Evolutionary conservation across 345 rosid species (phyloP).

Genomic region (Citrus unshiu): DNA sequence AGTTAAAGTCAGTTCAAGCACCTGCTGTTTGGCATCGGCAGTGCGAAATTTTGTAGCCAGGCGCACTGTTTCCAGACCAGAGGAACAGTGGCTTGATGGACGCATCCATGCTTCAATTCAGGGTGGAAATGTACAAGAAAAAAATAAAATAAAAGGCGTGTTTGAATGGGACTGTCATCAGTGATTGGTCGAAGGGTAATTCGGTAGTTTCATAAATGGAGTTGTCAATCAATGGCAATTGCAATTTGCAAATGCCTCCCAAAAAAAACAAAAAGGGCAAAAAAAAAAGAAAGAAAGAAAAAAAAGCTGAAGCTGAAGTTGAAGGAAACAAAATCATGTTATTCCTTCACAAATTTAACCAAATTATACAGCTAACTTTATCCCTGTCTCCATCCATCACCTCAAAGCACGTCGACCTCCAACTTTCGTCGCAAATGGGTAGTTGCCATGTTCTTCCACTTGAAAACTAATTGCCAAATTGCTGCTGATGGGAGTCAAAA

Average conservation of each 20-base stretch:
- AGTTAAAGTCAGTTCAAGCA: not conserved
- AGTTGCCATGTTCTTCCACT: not conserved
- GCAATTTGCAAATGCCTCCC: constrained; percentile 1
- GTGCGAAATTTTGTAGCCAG: too few relatives aligned
- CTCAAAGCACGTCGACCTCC: constrained; percentile 18
- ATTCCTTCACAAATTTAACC: constrained; percentile 29
- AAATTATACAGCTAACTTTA: constrained; percentile 6
- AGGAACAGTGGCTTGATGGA: not conserved
- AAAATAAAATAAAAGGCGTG: not conserved
- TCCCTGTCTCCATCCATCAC: constrained; percentile 30
- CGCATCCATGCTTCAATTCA: not conserved
- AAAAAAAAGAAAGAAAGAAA: too few relatives aligned
- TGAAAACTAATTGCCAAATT: not conserved
- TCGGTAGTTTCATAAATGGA: constrained; percentile 35
- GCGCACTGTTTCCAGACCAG: too few relatives aligned
- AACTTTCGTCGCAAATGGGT: not conserved
- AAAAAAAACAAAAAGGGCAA: not conserved
- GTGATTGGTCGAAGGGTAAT: constrained; percentile 19
- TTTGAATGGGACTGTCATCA: not conserved
- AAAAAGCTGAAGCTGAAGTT: not conserved
- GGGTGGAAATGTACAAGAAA: not conserved
- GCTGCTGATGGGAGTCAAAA: not conserved
- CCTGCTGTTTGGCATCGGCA: not conserved
- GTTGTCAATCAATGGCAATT: constrained; percentile 46
- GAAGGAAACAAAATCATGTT: constrained; percentile 48